Evolutionary conservation across 805 yeast species (phyloP).

Genomic region (Cyberlindnera suaveolens): DNA sequence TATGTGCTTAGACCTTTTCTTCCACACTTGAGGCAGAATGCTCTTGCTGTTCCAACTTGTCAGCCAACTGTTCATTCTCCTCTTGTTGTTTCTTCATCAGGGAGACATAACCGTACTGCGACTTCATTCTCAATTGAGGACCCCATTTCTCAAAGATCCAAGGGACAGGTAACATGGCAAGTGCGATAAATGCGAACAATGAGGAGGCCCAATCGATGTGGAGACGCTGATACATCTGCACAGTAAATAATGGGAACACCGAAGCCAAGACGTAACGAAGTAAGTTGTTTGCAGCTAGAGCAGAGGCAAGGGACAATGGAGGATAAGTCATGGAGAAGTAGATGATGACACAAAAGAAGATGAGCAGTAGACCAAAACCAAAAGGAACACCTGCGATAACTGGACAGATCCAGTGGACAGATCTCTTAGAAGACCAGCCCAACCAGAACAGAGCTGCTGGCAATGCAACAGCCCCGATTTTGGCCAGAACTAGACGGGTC

Average conservation of each 20-base stretch:
- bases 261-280: constrained; percentile 70
- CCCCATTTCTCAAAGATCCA: constrained; percentile 63
- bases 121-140: constrained; percentile 43
- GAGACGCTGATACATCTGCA: constrained; percentile 72
- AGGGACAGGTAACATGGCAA: constrained; percentile 71
- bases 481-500: constrained; percentile 49
- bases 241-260: constrained; percentile 78
- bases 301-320: constrained; percentile 75
- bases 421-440: constrained; percentile 63
- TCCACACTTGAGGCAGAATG: constrained; percentile 9
- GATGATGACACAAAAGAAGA: constrained; percentile 63
- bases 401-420: constrained; percentile 74
- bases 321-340: constrained; percentile 71
- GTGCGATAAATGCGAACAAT: constrained; percentile 53
- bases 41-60: constrained; percentile 6
- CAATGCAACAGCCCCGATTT: constrained; percentile 59
- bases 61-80: constrained; percentile 23
- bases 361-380: constrained; percentile 67
- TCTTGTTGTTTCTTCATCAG: constrained; percentile 32
- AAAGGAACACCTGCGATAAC: constrained; percentile 71
- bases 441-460: constrained; percentile 75
- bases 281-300: constrained; percentile 82
- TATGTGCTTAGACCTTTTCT: constrained; percentile 3
- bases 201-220: constrained; percentile 79
- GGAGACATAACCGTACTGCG: constrained; percentile 58